phyloP scores from a whole-genome alignment of 257 asterid genomes.

The Lycium ferocissimum region DNA sequence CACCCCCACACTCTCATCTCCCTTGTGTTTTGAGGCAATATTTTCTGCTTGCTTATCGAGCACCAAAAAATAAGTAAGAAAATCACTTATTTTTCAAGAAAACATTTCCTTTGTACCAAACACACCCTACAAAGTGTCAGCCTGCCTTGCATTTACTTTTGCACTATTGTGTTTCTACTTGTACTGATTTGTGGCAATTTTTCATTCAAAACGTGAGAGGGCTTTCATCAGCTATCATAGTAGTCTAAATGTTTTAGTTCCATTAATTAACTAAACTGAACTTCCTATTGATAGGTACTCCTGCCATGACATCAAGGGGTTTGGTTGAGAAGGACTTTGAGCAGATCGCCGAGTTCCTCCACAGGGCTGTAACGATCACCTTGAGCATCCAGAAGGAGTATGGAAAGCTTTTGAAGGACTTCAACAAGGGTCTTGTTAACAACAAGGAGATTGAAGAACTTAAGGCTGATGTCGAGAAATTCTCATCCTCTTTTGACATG shows the following conservation, averaged over 20 bases:
- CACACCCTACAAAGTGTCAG: too few species aligned
- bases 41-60: too few species aligned
- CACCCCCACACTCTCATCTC: too few species aligned
- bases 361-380: slow-evolving; percentile 79
- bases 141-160: not conserved
- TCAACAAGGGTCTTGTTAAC: slow-evolving; percentile 89
- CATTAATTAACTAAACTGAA: not conserved
- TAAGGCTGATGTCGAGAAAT: slow-evolving; percentile 91
- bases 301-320: slow-evolving; percentile 99
- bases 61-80: too few species aligned
- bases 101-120: too few species aligned
- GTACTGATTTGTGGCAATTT: not conserved
- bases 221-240: not conserved
- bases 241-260: not conserved
- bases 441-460: slow-evolving; percentile 90
- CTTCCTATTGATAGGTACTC: slow-evolving; percentile 63
- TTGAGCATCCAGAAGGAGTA: slow-evolving; percentile 89
- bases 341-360: slow-evolving; percentile 94
- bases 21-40: too few species aligned
- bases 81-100: too few species aligned
- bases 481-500: slow-evolving; percentile 85
- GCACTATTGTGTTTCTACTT: not conserved
- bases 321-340: slow-evolving; percentile 96
- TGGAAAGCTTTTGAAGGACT: slow-evolving; percentile 95
- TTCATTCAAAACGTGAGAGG: not conserved